Base-by-base conservation (phyloP, 179 eudicot species). In the Gypsophila paniculata region DNA sequence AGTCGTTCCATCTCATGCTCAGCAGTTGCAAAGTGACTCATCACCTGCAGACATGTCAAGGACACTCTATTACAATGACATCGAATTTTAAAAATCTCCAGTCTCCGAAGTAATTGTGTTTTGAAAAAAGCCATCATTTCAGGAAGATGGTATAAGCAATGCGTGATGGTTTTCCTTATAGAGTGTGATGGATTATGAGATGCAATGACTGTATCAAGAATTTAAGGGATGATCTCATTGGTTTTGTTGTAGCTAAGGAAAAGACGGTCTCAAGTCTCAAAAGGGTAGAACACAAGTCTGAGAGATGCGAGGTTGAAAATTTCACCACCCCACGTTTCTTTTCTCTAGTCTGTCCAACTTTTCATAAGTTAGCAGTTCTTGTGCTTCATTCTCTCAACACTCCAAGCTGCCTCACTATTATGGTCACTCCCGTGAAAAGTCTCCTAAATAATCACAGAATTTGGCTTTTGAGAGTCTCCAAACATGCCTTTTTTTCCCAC, bases 1-100 rank as follows among this genome's bases (percentile, higher is more conserved):
- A 95, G 91, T 82, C 89, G 86, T 83, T 95, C 99, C 81, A 86
- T 95, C 77, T 95, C 99, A 81, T 95, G 99, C 82, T 90, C 85
- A 75, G 96, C 99, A 79, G 82, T 80, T 65, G 99, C 99, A 83
- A 86, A 95, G 82, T 69, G 80, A 81, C 96, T 92, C 98, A 92
- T 92, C 72, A 94, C 99, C 99, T 94, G 80, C 51, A 79, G 55
- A 69, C 12, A 69, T 32, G 57, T 8, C 42, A 55, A 52, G 17
- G 18, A 26, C 8, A 26, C 57, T 52, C 61, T 21, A 49, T 68
- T 14, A 44, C 10, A 22, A 21, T 22, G 11, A 44, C 21, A 25
- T 10, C 1, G 57, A 29, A 14, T 25, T 18, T 22, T 38, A 36
- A 22, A 21, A 19, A 59, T 4, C 22, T 49, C 44, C 17, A 21